Conservation (phyloP, 805 yeast genomes). For the Saccharomycopsis guyanensis region DNA sequence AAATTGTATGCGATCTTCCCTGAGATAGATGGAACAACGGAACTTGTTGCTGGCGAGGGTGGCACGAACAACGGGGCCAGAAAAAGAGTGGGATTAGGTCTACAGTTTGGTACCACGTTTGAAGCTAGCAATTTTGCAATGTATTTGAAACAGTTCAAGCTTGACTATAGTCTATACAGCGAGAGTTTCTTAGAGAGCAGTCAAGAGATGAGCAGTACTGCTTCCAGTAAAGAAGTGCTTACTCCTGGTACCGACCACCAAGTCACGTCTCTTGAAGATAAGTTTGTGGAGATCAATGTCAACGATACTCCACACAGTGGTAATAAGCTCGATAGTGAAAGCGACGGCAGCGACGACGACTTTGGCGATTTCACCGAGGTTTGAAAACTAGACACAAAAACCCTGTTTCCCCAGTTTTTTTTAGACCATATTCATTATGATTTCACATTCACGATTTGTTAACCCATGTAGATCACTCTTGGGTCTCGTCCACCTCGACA, state of each 20-base stretch:
- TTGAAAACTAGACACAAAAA: neutral
- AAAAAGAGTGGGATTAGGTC: constrained; percentile 18
- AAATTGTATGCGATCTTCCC: constrained; percentile 18
- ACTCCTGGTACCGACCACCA: neutral
- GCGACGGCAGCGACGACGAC: constrained; percentile 18
- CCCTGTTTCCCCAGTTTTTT: neutral
- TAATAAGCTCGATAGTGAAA: constrained; percentile 2
- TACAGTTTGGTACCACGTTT: constrained; percentile 14
- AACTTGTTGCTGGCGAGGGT: neutral
- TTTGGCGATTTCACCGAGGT: constrained; percentile 19
- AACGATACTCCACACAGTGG: neutral
- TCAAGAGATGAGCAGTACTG: too few species aligned
- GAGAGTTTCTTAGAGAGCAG: constrained; percentile 7
- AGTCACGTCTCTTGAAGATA: neutral
- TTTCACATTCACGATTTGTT: too few species aligned
- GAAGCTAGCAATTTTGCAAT: constrained; percentile 19
- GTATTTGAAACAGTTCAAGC: constrained; percentile 14
- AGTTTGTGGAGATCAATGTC: constrained; percentile 9
- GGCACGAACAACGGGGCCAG: neutral
- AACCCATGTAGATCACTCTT: too few species aligned
- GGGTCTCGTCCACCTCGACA: too few species aligned
- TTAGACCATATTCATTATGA: neutral
- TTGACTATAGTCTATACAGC: constrained; percentile 12
- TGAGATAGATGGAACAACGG: neutral
- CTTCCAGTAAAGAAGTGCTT: too few species aligned